These are phyloP conservation scores for Aspergillus conjunctus DNA, from an alignment of 495 filamentous ascomycete genomes.

Conservation along the genomic window DNA sequence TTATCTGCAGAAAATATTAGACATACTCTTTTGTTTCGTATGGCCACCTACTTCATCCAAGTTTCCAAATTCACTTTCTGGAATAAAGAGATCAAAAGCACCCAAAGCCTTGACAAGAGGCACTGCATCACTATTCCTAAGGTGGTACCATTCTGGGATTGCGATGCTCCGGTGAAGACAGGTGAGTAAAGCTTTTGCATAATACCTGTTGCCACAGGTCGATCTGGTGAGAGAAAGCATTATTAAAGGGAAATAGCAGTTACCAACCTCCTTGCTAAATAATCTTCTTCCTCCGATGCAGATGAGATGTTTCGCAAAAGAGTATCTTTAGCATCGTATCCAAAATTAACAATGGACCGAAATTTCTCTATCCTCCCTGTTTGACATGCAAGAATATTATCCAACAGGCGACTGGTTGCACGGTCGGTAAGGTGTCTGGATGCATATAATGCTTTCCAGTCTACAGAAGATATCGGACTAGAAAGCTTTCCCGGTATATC, in stretches of 20 bases:
- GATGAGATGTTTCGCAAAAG: slow-evolving; percentile 65
- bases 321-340: slow-evolving; percentile 87
- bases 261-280: slow-evolving; percentile 74
- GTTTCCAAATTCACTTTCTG: slow-evolving; percentile 68
- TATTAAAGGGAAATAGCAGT: slow-evolving; percentile 19
- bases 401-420: slow-evolving; percentile 58
- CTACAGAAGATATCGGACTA: slow-evolving; percentile 53
- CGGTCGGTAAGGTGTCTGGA: slow-evolving; percentile 57
- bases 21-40: neutral
- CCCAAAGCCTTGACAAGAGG: slow-evolving; percentile 74
- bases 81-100: slow-evolving; percentile 85
- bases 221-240: slow-evolving; percentile 11
- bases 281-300: slow-evolving; percentile 66
- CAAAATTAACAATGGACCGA: slow-evolving; percentile 66
- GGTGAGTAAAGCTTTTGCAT: slow-evolving; percentile 69
- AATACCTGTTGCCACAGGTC: slow-evolving; percentile 57
- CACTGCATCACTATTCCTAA: slow-evolving; percentile 53
- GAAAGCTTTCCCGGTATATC: slow-evolving; percentile 59
- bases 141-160: slow-evolving; percentile 70
- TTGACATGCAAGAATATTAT: slow-evolving; percentile 70
- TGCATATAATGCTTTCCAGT: slow-evolving; percentile 79
- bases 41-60: slow-evolving; percentile 63
- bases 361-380: slow-evolving; percentile 68
- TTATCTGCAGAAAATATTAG: slow-evolving; percentile 51
- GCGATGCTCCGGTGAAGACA: slow-evolving; percentile 81